A percentile compares a stretch with the other conserved stretches of the same genome.
Evolutionary conservation across 441 rosid species (phyloP).

Genomic region (Euphorbia celastroides): DNA sequence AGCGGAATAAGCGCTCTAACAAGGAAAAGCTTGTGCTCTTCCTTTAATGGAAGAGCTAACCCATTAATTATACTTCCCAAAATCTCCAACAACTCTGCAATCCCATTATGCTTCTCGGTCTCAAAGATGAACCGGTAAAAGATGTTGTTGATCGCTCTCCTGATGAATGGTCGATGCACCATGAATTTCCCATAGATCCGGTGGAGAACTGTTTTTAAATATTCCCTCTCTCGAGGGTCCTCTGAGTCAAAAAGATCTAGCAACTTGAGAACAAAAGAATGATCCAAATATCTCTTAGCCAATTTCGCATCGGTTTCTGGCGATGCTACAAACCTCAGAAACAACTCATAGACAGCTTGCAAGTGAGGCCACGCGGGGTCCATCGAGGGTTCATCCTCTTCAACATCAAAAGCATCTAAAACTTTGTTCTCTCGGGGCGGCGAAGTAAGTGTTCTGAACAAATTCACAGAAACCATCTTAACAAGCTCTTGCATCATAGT

Average conservation of each 20-base stretch:
- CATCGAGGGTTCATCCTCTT: slow-evolving; percentile 70
- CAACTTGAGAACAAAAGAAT: slow-evolving; percentile 63
- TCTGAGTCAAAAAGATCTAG: slow-evolving; percentile 52
- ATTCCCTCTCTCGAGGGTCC: slow-evolving; percentile 46
- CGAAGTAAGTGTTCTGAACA: slow-evolving; percentile 53
- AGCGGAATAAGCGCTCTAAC: slow-evolving; percentile 65
- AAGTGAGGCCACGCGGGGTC: slow-evolving; percentile 75
- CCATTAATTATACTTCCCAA: slow-evolving; percentile 81
- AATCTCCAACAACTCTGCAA: slow-evolving; percentile 37
- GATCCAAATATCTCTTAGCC: slow-evolving; percentile 62
- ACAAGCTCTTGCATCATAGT: slow-evolving; percentile 47
- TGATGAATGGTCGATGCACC: slow-evolving; percentile 89
- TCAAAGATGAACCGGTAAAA: slow-evolving; percentile 78
- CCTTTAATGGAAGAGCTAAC: slow-evolving; percentile 64
- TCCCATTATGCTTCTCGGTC: slow-evolving; percentile 6
- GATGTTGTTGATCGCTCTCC: slow-evolving; percentile 78
- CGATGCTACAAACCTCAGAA: slow-evolving; percentile 58
- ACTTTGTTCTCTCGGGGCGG: slow-evolving; percentile 58
- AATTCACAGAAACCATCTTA: slow-evolving; percentile 53
- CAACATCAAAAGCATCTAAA: slow-evolving; percentile 55
- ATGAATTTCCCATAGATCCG: slow-evolving; percentile 86
- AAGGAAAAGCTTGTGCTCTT: slow-evolving; percentile 74
- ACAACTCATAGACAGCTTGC: slow-evolving; percentile 69
- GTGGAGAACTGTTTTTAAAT: slow-evolving; percentile 71
- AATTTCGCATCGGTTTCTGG: slow-evolving; percentile 73